Evolutionary conservation across 208 protist species (phyloP).

Genomic region (Leishmania lainsoni): DNA sequence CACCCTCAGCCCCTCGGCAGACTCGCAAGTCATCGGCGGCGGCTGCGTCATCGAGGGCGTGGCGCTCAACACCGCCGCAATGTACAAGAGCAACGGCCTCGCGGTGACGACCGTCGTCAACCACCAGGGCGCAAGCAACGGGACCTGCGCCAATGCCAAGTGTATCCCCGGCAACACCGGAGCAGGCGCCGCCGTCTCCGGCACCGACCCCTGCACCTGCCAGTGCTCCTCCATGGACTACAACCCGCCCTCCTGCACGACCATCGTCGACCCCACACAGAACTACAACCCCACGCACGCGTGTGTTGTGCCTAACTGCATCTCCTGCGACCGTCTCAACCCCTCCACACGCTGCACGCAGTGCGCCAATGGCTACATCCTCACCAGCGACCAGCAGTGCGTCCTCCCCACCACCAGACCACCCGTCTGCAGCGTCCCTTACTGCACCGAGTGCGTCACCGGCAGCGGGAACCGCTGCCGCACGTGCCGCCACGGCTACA

Average conservation of each 20-base stretch:
- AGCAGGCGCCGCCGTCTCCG: not conserved
- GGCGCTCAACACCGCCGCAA: not conserved
- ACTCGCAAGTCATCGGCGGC: not conserved
- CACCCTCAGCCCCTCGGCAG: not conserved
- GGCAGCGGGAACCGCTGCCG: not conserved
- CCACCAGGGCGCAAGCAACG: not conserved
- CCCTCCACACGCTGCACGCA: not conserved
- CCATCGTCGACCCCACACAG: constrained; percentile 7
- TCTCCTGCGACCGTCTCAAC: not conserved
- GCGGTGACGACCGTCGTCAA: not conserved
- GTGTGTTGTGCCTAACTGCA: not conserved
- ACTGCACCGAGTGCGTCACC: not conserved
- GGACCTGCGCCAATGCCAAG: constrained; percentile 17
- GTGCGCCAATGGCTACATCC: not conserved
- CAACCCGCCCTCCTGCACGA: constrained; percentile 9
- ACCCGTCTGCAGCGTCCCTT: not conserved
- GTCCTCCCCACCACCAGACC: not conserved
- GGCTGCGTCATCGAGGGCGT: constrained; percentile 1
- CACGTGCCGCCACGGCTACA: not conserved
- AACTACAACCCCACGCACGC: not conserved
- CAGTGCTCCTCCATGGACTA: constrained; percentile 2
- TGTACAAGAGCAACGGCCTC: not conserved
- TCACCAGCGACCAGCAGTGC: not conserved
- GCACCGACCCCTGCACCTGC: constrained; percentile 11
- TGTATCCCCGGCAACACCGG: constrained; percentile 13